Conservation (phyloP, 306 rosid species). For the Herpetospermum pedunculosum region DNA sequence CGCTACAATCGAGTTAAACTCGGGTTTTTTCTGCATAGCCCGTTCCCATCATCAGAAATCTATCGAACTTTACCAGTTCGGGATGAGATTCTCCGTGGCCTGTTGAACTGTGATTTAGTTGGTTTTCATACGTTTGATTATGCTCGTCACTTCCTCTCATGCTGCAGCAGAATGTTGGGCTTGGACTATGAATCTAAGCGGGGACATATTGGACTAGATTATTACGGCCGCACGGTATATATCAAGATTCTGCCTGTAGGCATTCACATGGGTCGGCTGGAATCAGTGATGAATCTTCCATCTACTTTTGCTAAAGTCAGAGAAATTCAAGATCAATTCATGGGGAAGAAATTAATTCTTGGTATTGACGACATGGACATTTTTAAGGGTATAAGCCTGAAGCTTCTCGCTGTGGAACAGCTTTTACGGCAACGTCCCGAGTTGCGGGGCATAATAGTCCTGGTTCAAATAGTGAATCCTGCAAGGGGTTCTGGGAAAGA, state of each 20-base stretch:
- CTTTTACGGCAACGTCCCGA: slow-evolving; percentile 13
- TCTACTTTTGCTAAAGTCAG: slow-evolving; percentile 14
- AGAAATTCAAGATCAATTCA: slow-evolving; percentile 14
- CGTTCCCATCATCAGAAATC: slow-evolving; percentile 16
- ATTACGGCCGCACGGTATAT: slow-evolving; percentile 15
- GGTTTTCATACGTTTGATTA: slow-evolving; percentile 19
- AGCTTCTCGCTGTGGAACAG: slow-evolving; percentile 16
- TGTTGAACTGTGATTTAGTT: slow-evolving; percentile 13
- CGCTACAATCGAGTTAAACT: slow-evolving; percentile 18
- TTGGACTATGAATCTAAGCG: slow-evolving; percentile 18
- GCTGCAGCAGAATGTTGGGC: slow-evolving; percentile 20
- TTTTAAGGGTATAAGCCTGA: slow-evolving; percentile 17
- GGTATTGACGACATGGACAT: slow-evolving; percentile 20
- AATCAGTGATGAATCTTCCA: slow-evolving; percentile 15
- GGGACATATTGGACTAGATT: slow-evolving; percentile 19
- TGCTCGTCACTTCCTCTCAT: slow-evolving; percentile 19
- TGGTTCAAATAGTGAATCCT: slow-evolving; percentile 19
- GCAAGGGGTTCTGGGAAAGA: slow-evolving; percentile 18
- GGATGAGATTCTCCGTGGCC: slow-evolving; percentile 18
- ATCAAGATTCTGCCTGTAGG: slow-evolving; percentile 17
- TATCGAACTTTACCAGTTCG: slow-evolving; percentile 18
- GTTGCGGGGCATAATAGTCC: slow-evolving; percentile 12
- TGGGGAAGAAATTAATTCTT: slow-evolving; percentile 18
- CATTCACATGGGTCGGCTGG: slow-evolving; percentile 16
- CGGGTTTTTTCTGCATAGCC: slow-evolving; percentile 17